phyloP scores from a whole-genome alignment of 2,329 filamentous ascomycete species.

The Davidsoniella australis region DNA sequence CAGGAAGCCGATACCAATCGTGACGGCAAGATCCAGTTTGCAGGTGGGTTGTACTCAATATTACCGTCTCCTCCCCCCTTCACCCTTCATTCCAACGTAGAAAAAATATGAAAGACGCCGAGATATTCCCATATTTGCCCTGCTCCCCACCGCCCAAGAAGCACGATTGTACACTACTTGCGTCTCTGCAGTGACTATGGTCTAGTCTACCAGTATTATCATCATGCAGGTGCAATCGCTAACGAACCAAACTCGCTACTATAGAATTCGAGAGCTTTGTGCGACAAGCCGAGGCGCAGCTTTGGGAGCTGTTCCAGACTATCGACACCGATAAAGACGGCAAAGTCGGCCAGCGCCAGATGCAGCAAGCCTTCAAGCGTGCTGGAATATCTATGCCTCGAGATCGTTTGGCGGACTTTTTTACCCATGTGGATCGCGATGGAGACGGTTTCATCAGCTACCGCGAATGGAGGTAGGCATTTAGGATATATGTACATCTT shows the following conservation, averaged over 20 bases:
- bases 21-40: conserved; percentile 80
- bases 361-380: conserved; percentile 58
- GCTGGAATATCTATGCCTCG: conserved; percentile 66
- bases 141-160: no score
- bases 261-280: conserved; percentile 83
- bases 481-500: background rate
- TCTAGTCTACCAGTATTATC: background rate
- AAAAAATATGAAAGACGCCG: background rate
- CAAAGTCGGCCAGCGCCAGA: conserved; percentile 70
- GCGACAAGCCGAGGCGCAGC: conserved; percentile 67
- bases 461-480: conserved; percentile 87
- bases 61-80: background rate
- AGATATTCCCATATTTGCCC: background rate
- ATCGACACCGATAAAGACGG: conserved; percentile 81
- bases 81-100: conserved; percentile 1
- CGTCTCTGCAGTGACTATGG: background rate
- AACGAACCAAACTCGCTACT: background rate
- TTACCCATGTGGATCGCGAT: conserved; percentile 76
- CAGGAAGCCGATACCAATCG: conserved; percentile 68
- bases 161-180: background rate
- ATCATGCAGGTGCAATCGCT: conserved; percentile 7
- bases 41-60: conserved; percentile 39
- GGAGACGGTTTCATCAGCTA: conserved; percentile 78
- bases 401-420: conserved; percentile 68
- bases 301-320: conserved; percentile 63